Conservation (phyloP, 129 eudicot species). For the Artemisia annua region DNA sequence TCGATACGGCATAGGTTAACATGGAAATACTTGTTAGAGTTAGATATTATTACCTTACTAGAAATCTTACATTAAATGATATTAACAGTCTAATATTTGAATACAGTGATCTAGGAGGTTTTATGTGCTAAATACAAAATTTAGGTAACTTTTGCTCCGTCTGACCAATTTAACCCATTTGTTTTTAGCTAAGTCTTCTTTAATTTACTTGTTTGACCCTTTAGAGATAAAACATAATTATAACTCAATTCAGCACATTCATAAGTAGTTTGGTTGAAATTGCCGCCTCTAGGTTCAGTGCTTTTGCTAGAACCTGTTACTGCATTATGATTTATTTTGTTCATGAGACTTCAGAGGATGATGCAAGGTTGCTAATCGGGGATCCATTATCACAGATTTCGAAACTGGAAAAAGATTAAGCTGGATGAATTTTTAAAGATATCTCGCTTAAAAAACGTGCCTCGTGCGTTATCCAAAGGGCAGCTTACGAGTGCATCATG, state of each 20-base stretch:
- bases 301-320: too few species aligned
- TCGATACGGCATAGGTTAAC: background rate
- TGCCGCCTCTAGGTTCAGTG: background rate
- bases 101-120: background rate
- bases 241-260: background rate
- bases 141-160: background rate
- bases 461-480: too few species aligned
- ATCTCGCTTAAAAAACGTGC: too few species aligned
- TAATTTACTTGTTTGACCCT: background rate
- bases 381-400: conserved; percentile 90
- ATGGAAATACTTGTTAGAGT: background rate
- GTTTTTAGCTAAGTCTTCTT: background rate
- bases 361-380: conserved; percentile 89
- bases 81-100: background rate
- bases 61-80: background rate
- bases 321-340: conserved; percentile 13
- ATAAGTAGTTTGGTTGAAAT: background rate
- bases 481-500: too few species aligned
- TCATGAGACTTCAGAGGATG: conserved; percentile 67
- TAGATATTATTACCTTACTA: background rate
- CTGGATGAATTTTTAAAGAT: conserved; percentile 44
- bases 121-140: background rate
- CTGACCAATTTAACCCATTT: background rate
- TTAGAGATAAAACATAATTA: background rate
- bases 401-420: conserved; percentile 95